phyloP scores from a whole-genome alignment of 805 yeast genomes.

The Clavispora santaluciae region DNA sequence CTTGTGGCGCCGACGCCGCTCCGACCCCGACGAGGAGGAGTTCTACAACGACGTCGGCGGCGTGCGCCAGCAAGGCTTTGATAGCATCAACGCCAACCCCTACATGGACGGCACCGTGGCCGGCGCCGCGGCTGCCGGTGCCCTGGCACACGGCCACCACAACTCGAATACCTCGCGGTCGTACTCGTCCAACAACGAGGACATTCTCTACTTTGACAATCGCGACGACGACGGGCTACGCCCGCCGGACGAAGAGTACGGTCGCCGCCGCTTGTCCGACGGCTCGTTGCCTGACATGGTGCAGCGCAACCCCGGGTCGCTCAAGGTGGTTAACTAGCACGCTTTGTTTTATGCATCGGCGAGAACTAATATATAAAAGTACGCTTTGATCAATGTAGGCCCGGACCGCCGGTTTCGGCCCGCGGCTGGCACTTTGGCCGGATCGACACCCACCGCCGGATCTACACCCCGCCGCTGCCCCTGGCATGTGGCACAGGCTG shows the following conservation, averaged over 20 bases:
- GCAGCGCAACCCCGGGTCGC: conserved; percentile 42
- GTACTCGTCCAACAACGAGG: conserved; percentile 14
- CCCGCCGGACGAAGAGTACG: conserved; percentile 25
- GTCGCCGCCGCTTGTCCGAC: conserved; percentile 48
- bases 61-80: conserved; percentile 20
- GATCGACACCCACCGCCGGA: no score
- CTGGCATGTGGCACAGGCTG: no score
- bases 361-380: background rate
- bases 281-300: conserved; percentile 50
- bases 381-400: no score
- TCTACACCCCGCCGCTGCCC: no score
- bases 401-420: no score
- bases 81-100: conserved; percentile 20
- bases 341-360: background rate
- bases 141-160: conserved; percentile 12
- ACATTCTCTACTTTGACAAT: conserved; percentile 2
- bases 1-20: conserved; percentile 38
- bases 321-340: conserved; percentile 45
- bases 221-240: conserved; percentile 1
- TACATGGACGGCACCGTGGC: conserved; percentile 17
- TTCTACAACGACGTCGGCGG: conserved; percentile 11
- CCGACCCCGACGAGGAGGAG: conserved; percentile 39
- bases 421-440: no score
- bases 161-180: conserved; percentile 14
- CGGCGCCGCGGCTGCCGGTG: conserved; percentile 16